Evolutionary conservation across 306 rosid genomes (phyloP), one percentile per base, ranked within the genome.

Genomic region (Cyclanthera cordifolia): DNA sequence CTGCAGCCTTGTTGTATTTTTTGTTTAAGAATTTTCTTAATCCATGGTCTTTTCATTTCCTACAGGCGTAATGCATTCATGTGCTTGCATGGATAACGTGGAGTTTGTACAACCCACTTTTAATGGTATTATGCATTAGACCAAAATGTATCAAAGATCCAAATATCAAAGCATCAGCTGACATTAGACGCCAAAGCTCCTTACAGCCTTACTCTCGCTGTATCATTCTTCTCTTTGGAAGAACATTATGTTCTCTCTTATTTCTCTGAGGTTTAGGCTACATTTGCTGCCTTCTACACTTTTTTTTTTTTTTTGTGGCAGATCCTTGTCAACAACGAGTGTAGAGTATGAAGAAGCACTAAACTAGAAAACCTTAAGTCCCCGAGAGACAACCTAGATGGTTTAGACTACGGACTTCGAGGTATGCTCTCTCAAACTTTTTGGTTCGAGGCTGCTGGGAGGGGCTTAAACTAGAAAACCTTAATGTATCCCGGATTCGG

Each of bases 171-270:
- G 69, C 52, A 64, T 64, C 37, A 43, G 30, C 13, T 23, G 53
- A 23, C 1, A 12, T 21, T 21, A 64, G 69, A 11, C 24, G 53
- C 53, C 5, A 17, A 64, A 43, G 69, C 47, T 49, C 17, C 50
- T 61, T 61, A 19, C 48, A 5, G 4, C 20, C 21, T 10, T 60
- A 9, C 68, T 37, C 50, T 61, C 14, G 10, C n/a, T 3, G 30
- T 64, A 43, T 23, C 32, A 64, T 21, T 64, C n/a, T 43, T 20
- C 69, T 64, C 34, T 41, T 64, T 64, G 53, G 69, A 43, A 11
- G 19, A 39, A 41, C 52, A 10, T 20, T 64, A 21, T 43, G 37
- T 64, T 64, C 16, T 48, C 16, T 48, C 34, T 64, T 64, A 2
- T 43, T 64, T 64, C 53, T 64, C 23, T 37, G 28, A 19, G 17